A percentile compares a stretch with the other conserved stretches of the same genome.
These are phyloP conservation scores for Saccharomycopsis oosterbeekiorum DNA, from an alignment of 805 yeast genomes.

Conservation along the genomic window DNA sequence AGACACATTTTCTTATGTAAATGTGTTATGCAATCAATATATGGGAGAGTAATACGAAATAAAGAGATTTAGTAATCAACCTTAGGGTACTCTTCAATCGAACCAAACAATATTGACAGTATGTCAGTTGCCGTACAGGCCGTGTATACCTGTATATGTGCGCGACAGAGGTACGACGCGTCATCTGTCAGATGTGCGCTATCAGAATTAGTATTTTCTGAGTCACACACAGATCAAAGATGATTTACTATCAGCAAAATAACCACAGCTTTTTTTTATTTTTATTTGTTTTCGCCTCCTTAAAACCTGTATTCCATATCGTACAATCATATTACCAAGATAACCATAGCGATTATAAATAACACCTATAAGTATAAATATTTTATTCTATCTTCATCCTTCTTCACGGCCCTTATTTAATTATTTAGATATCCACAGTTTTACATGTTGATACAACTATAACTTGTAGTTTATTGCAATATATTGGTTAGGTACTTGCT, in stretches of 20 bases:
- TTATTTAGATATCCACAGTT: neutral
- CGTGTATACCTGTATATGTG: neutral
- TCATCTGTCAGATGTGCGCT: neutral
- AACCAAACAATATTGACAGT: neutral
- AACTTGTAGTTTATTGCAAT: neutral
- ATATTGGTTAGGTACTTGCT: neutral
- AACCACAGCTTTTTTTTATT: neutral
- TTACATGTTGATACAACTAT: neutral
- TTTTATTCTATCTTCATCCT: neutral
- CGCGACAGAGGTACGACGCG: neutral
- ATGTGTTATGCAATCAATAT: no score
- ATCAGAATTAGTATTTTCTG: neutral
- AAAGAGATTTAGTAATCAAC: neutral
- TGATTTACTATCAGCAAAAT: neutral
- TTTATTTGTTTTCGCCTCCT: neutral
- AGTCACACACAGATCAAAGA: slow-evolving; percentile 1
- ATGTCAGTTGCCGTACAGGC: neutral
- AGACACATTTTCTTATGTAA: neutral
- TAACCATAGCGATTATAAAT: neutral
- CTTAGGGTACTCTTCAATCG: no score
- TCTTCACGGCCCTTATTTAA: neutral
- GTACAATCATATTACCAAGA: neutral
- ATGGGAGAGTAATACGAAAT: neutral
- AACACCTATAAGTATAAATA: neutral
- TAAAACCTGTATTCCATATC: neutral